Percentiles rank a stretch among this genome's conserved stretches.
phyloP scores from a whole-genome alignment of 306 rosid species.

The Ormosia emarginata region DNA sequence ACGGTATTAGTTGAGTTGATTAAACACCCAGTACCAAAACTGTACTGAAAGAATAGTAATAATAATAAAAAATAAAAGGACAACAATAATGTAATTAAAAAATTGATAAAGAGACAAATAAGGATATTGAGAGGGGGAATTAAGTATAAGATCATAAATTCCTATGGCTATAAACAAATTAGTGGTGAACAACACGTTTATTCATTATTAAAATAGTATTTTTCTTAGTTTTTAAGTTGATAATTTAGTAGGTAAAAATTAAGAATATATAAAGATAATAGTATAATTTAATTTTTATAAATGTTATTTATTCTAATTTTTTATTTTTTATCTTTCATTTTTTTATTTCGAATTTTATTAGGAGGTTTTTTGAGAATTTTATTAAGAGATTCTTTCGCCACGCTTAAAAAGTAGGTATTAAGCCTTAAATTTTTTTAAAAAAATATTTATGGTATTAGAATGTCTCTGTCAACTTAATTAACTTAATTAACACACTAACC shows the following conservation, averaged over 20 bases:
- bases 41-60: neutral
- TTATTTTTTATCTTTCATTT: too few relatives aligned
- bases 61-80: neutral
- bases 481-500: neutral
- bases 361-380: too few relatives aligned
- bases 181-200: neutral
- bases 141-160: conserved; percentile 9
- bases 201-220: neutral
- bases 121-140: conserved; percentile 8
- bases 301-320: too few relatives aligned
- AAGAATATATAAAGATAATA: too few relatives aligned
- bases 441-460: neutral
- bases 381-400: too few relatives aligned
- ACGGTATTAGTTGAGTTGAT: neutral
- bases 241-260: too few relatives aligned
- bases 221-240: too few relatives aligned
- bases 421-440: too few relatives aligned
- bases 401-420: too few relatives aligned
- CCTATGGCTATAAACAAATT: neutral
- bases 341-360: too few relatives aligned
- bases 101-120: neutral
- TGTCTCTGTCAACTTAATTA: neutral
- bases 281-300: too few relatives aligned
- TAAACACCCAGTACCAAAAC: neutral
- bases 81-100: neutral